These are phyloP conservation scores for Ascochyta koolunga DNA, from an alignment of 2,329 filamentous ascomycete species.

Conservation along the genomic window DNA sequence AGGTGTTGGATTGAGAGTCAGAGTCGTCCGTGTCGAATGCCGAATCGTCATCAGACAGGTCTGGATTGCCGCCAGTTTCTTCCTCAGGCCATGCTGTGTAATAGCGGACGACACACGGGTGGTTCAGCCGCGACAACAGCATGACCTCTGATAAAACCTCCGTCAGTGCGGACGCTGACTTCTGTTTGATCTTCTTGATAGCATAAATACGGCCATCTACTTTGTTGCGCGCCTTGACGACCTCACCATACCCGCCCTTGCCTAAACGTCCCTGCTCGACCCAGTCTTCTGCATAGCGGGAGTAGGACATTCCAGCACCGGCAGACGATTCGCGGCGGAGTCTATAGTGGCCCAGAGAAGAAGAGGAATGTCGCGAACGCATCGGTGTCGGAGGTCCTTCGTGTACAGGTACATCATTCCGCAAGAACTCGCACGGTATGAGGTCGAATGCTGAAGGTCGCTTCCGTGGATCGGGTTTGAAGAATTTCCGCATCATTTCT, in stretches of 20 bases:
- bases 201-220: constrained; percentile 93
- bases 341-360: constrained; percentile 40
- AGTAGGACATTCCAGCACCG: constrained; percentile 55
- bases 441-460: constrained; percentile 81
- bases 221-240: constrained; percentile 93
- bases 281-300: constrained; percentile 87
- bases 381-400: constrained; percentile 41
- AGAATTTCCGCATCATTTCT: constrained; percentile 82
- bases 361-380: constrained; percentile 46
- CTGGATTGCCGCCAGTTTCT: constrained; percentile 53
- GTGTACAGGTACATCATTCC: constrained; percentile 56
- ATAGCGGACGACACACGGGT: constrained; percentile 86
- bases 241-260: constrained; percentile 94
- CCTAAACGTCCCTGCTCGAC: constrained; percentile 87
- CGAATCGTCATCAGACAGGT: constrained; percentile 40
- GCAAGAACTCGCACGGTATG: constrained; percentile 62
- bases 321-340: constrained; percentile 46
- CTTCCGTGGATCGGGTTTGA: constrained; percentile 83
- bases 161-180: constrained; percentile 74
- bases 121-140: constrained; percentile 88
- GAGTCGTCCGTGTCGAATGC: constrained; percentile 38
- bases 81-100: constrained; percentile 96
- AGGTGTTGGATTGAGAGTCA: constrained; percentile 32
- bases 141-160: constrained; percentile 86
- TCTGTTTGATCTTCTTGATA: constrained; percentile 93